These are phyloP conservation scores for Epichloe bromicola DNA, from an alignment of 2,329 filamentous ascomycete species.

Conservation along the genomic window DNA sequence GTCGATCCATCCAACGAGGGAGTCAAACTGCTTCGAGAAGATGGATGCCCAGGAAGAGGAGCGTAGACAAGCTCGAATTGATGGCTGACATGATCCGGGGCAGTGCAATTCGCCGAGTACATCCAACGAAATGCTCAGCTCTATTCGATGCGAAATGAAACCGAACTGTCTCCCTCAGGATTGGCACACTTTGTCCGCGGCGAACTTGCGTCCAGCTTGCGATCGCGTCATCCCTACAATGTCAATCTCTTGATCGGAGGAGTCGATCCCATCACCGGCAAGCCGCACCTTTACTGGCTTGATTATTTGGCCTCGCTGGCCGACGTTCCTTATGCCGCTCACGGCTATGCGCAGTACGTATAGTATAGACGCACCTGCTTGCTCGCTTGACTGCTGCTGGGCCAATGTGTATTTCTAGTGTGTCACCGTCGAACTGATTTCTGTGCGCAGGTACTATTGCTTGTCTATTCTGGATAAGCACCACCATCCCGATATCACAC, in stretches of 20 bases:
- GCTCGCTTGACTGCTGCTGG: neutral
- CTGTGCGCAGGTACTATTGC: conserved; percentile 69
- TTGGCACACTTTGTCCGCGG: conserved; percentile 88
- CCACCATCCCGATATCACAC: conserved; percentile 85
- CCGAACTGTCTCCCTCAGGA: conserved; percentile 77
- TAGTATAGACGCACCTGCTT: neutral
- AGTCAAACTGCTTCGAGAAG: neutral
- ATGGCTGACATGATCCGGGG: conserved; percentile 11
- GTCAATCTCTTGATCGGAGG: conserved; percentile 94
- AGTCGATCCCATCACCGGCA: conserved; percentile 79
- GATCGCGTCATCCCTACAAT: conserved; percentile 87
- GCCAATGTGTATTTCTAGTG: neutral
- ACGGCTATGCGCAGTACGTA: conserved; percentile 89
- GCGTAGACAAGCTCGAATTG: neutral
- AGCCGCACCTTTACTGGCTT: conserved; percentile 91
- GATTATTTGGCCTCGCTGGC: conserved; percentile 89
- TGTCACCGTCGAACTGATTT: neutral
- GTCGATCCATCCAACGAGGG: neutral
- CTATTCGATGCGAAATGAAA: conserved; percentile 96
- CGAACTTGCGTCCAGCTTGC: conserved; percentile 80
- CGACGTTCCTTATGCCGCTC: conserved; percentile 84
- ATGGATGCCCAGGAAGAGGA: neutral
- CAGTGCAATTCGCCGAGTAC: conserved; percentile 98
- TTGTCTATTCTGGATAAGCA: conserved; percentile 96
- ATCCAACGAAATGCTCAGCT: conserved; percentile 97